Percentiles rank a stretch among this genome's conserved stretches.
These are phyloP conservation scores for Phytophthora boehmeriae DNA, from an alignment of 352 stramenopile species.

Conservation along the genomic window DNA sequence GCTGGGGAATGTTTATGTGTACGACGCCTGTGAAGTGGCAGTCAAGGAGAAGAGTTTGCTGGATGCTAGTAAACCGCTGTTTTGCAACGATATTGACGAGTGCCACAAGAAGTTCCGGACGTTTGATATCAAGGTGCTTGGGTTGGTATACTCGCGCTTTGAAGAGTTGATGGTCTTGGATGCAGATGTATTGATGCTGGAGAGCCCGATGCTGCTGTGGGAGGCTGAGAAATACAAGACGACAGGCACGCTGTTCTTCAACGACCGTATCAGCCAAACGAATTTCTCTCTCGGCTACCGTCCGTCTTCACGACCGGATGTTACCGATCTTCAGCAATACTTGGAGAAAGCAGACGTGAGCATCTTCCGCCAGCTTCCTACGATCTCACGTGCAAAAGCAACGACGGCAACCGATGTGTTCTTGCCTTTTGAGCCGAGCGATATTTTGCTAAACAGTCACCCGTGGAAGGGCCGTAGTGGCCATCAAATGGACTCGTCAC, in stretches of 20 bases:
- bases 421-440: conserved; percentile 43
- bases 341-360: conserved; percentile 44
- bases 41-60: conserved; percentile 34
- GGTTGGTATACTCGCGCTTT: conserved; percentile 50
- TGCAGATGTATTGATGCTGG: conserved; percentile 48
- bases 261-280: conserved; percentile 50
- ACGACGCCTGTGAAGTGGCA: conserved; percentile 39
- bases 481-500: conserved; percentile 65
- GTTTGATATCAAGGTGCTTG: conserved; percentile 40
- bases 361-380: conserved; percentile 39
- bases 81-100: conserved; percentile 38
- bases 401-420: conserved; percentile 13
- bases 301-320: conserved; percentile 18
- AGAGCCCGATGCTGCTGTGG: conserved; percentile 46
- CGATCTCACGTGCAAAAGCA: conserved; percentile 29
- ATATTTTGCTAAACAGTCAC: conserved; percentile 48
- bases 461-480: conserved; percentile 55
- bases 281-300: conserved; percentile 38
- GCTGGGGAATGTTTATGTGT: conserved; percentile 34
- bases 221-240: conserved; percentile 29
- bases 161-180: conserved; percentile 63
- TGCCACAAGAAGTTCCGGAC: conserved; percentile 44
- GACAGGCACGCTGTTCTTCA: conserved; percentile 60
- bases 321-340: conserved; percentile 44
- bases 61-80: conserved; percentile 31